A percentile compares a stretch with the other conserved stretches of the same genome.
These are phyloP conservation scores for Dactylorhiza incarnata DNA, from an alignment of 106 monocot species.

Conservation along the genomic window DNA sequence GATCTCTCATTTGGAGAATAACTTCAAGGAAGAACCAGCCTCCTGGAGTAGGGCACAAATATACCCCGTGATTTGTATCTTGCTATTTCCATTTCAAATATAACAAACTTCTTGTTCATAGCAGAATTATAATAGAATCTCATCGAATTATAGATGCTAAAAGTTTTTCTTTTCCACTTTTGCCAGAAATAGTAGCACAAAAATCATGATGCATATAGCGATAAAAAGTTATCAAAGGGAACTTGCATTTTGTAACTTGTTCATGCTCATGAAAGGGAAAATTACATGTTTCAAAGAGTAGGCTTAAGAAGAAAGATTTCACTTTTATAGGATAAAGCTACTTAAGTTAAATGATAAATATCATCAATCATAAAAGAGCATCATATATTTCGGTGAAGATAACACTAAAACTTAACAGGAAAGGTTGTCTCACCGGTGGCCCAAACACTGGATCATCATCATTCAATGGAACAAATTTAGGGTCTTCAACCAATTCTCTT, in stretches of 20 bases:
- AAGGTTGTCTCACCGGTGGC: conserved; percentile 49
- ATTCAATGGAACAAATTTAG: conserved; percentile 85
- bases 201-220: neutral
- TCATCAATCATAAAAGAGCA: neutral
- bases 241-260: neutral
- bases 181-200: neutral
- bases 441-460: conserved; percentile 85
- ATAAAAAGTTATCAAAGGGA: neutral
- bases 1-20: no score
- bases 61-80: no score
- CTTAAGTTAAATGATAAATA: neutral
- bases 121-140: neutral
- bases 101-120: no score
- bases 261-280: neutral
- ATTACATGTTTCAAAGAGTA: neutral
- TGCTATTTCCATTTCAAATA: no score
- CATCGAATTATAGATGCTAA: neutral
- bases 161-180: neutral
- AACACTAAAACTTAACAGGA: neutral
- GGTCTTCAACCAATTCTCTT: conserved; percentile 52
- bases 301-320: neutral
- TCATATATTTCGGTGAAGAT: neutral
- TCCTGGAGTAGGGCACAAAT: no score
- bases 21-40: no score
- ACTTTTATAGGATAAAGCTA: neutral